Evolutionary conservation across 2,329 filamentous ascomycete species (phyloP).

Genomic region (Cladobotryum protrusum): DNA sequence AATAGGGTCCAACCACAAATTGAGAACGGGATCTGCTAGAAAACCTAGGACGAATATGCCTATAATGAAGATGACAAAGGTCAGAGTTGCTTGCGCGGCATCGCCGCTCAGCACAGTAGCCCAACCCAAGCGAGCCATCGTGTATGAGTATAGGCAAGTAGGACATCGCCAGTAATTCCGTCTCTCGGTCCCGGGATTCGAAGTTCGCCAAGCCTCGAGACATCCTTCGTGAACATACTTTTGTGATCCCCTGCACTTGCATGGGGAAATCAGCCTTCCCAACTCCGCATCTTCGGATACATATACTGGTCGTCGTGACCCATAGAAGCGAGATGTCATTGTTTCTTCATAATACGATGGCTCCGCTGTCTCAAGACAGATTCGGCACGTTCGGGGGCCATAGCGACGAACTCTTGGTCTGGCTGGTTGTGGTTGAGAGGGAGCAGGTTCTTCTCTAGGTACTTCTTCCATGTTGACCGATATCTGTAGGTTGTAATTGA

Average conservation of each 20-base stretch:
- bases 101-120: constrained; percentile 63
- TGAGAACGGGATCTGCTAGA: constrained; percentile 85
- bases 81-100: constrained; percentile 62
- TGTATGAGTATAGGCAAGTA: constrained; percentile 80
- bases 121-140: constrained; percentile 70
- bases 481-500: background rate
- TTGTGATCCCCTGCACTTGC: constrained; percentile 87
- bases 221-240: constrained; percentile 94
- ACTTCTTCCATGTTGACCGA: background rate
- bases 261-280: constrained; percentile 79
- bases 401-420: constrained; percentile 41
- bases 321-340: constrained; percentile 25
- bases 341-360: constrained; percentile 38
- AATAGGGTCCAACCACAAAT: constrained; percentile 75
- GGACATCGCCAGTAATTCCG: constrained; percentile 83
- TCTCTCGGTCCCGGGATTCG: constrained; percentile 55
- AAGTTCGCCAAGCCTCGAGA: constrained; percentile 72
- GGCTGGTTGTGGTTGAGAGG: background rate
- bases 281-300: constrained; percentile 66
- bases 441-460: background rate
- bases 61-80: constrained; percentile 61
- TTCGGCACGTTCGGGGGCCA: constrained; percentile 72
- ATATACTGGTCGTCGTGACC: constrained; percentile 46
- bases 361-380: constrained; percentile 68
- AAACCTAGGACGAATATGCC: constrained; percentile 82